These are phyloP conservation scores for Acrodontium crateriforme DNA, from an alignment of 2,329 filamentous ascomycete genomes.

Conservation along the genomic window DNA sequence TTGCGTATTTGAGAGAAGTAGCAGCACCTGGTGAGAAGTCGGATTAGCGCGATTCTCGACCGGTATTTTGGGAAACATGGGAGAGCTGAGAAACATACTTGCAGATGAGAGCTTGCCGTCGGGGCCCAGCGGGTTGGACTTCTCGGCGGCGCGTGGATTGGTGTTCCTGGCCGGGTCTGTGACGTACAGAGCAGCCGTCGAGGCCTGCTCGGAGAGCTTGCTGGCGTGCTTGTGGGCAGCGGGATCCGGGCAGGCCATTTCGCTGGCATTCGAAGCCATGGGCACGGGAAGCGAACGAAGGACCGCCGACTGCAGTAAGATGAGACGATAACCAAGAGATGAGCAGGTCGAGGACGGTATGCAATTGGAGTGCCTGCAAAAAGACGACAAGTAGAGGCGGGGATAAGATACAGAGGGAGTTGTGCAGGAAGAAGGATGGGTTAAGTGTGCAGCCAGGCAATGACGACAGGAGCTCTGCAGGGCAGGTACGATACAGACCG, in stretches of 20 bases:
- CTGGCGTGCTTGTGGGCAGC: conserved; percentile 26
- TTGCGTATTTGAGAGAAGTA: conserved; percentile 55
- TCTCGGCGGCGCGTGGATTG: conserved; percentile 11
- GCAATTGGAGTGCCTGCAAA: too few species aligned
- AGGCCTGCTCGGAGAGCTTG: conserved; percentile 38
- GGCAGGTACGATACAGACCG: too few species aligned
- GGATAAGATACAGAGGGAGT: too few species aligned
- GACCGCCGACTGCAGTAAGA: too few species aligned
- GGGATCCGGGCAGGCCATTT: conserved; percentile 29
- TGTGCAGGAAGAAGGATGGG: too few species aligned
- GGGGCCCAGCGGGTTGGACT: conserved; percentile 29
- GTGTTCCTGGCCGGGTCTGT: conserved; percentile 28
- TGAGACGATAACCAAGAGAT: too few species aligned
- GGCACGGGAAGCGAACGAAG: too few species aligned
- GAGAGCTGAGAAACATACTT: conserved; percentile 33
- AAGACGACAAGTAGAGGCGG: too few species aligned
- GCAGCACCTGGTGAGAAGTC: conserved; percentile 37
- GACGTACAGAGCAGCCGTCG: conserved; percentile 47
- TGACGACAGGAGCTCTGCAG: too few species aligned
- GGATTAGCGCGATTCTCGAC: too few species aligned
- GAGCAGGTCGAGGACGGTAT: too few species aligned
- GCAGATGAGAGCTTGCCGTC: conserved; percentile 45
- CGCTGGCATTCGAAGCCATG: not conserved
- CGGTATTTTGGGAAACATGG: not conserved
- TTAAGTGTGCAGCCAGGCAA: too few species aligned